A percentile compares a stretch with the other conserved stretches of the same genome.
Evolutionary conservation across 192 early-diverging fungal species (phyloP).

Genomic region (Kappamyces sp.): DNA sequence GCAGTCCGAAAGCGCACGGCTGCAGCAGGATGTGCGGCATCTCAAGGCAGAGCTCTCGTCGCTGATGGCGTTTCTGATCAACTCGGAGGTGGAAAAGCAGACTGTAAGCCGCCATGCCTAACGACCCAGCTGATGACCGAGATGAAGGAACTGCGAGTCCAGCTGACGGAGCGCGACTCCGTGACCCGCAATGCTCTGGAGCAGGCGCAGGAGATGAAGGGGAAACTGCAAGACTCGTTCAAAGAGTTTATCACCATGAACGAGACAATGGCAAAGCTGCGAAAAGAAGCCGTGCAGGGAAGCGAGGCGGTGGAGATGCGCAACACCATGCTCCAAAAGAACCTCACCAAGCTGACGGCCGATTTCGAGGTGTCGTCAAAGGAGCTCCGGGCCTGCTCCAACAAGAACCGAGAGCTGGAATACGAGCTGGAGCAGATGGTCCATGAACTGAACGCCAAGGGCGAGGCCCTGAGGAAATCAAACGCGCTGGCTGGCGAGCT

Average conservation of each 20-base stretch:
- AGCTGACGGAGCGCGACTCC: slow-evolving; percentile 25
- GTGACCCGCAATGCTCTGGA: slow-evolving; percentile 21
- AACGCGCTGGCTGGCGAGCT: slow-evolving; percentile 35
- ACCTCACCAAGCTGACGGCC: slow-evolving; percentile 44
- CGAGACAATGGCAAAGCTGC: slow-evolving; percentile 38
- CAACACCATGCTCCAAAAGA: slow-evolving; percentile 46
- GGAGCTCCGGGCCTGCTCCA: slow-evolving; percentile 32
- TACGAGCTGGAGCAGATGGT: slow-evolving; percentile 51
- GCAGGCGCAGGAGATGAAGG: slow-evolving; percentile 32
- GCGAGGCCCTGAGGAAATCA: slow-evolving; percentile 30
- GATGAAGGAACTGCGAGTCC: slow-evolving; percentile 30
- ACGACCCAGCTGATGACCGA: slow-evolving; percentile 27
- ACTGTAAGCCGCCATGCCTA: slow-evolving; percentile 20
- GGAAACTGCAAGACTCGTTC: slow-evolving; percentile 44
- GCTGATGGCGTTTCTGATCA: slow-evolving; percentile 53
- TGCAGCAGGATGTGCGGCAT: slow-evolving; percentile 43
- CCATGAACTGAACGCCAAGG: slow-evolving; percentile 41
- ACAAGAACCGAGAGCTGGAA: slow-evolving; percentile 41
- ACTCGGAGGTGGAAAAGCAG: slow-evolving; percentile 51
- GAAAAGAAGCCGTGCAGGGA: slow-evolving; percentile 45
- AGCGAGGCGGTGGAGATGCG: slow-evolving; percentile 37
- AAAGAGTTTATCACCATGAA: slow-evolving; percentile 51
- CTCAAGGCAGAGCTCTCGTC: slow-evolving; percentile 49
- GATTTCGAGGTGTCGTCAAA: slow-evolving; percentile 47
- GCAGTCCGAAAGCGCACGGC: slow-evolving; percentile 33